Evolutionary conservation across 257 asterid genomes (phyloP).

Genomic region (Cruciata laevipes): DNA sequence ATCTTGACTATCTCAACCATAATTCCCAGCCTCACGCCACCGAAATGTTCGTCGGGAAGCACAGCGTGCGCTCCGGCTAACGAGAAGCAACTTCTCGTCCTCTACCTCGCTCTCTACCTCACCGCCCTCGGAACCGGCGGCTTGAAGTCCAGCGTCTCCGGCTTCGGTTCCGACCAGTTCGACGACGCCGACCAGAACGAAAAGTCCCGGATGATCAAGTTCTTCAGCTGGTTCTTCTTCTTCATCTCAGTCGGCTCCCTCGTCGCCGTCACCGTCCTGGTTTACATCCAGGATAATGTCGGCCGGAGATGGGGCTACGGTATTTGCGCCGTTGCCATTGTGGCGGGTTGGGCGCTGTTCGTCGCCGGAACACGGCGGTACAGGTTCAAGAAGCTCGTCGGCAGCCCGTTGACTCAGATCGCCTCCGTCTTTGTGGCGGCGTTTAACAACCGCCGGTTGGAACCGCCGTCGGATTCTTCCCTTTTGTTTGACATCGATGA

Average conservation of each 20-base stretch:
- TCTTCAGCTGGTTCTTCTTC: slow-evolving; percentile 92
- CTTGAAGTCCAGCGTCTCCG: slow-evolving; percentile 80
- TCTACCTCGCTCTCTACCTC: slow-evolving; percentile 54
- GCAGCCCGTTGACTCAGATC: slow-evolving; percentile 74
- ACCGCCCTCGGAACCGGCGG: slow-evolving; percentile 95
- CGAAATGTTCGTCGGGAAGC: slow-evolving; percentile 49
- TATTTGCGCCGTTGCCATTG: slow-evolving; percentile 65
- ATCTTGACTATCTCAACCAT: slow-evolving; percentile 64
- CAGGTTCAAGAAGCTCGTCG: slow-evolving; percentile 67
- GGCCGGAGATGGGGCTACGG: slow-evolving; percentile 90
- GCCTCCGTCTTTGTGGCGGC: slow-evolving; percentile 67
- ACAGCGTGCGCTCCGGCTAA: slow-evolving; percentile 55
- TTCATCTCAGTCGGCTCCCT: slow-evolving; percentile 76
- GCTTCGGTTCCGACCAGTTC: slow-evolving; percentile 83
- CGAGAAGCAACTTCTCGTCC: slow-evolving; percentile 44
- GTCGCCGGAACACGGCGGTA: slow-evolving; percentile 52
- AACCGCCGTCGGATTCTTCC: slow-evolving; percentile 46
- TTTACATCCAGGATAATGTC: slow-evolving; percentile 69
- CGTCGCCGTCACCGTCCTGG: slow-evolving; percentile 66
- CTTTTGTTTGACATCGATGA: slow-evolving; percentile 46
- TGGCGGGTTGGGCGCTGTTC: slow-evolving; percentile 45
- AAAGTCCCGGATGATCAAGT: slow-evolving; percentile 50
- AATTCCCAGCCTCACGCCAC: slow-evolving; percentile 65
- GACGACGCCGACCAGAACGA: slow-evolving; percentile 58
- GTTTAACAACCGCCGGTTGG: slow-evolving; percentile 42